Base-by-base conservation (phyloP, 2,329 filamentous ascomycete genomes). In the Sclerotinia borealis region DNA sequence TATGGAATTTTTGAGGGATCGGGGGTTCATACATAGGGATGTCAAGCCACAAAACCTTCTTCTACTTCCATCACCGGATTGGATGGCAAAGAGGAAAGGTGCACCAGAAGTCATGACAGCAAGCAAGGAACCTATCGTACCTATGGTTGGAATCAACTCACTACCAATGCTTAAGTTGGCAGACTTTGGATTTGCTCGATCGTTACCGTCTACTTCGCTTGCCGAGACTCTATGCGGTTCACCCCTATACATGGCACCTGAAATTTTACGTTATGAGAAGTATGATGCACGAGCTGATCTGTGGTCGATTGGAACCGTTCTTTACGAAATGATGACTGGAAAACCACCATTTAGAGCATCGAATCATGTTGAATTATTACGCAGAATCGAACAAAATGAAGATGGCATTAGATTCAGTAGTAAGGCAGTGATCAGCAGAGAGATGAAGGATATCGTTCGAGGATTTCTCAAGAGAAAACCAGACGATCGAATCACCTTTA, bases 11-110 rank as follows among this genome's bases (percentile, higher is more conserved):
- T 81, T 99, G 60, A 86, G 93, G 62, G 83, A 86, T 65, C 86
- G 88, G 69, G 92, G 96, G 74, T 89, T 96, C 70, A 92, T 99
- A 58, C 95, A 99, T 78, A 91, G 95, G 70, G 95, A 99, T 75
- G 90, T 99, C 72, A 99, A 99, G 75, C 95, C 95, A 6, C 95
- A 99, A 75, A 99, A 99, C 71, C 84, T 99, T 6, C 82, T 99
- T 1, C 83, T 99, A 22, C 89, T 96, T 51, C 95, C 95, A 2
- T 90, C 93, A 1, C 81, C 86, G 8, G 86, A 86, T 58, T 95
- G 90, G 74, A 80, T 88, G 63, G 81, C 84, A 63, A 81, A 83
- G 54, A 79, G 80, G 64, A 83, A 85, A 61, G 81, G 85, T 65
- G 79, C 82, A 39, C 84, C 89, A 64, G 87, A 90, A 22, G 87